Base-by-base conservation (phyloP, 192 early-diverging fungal species). In the Umbelopsis vinacea region DNA sequence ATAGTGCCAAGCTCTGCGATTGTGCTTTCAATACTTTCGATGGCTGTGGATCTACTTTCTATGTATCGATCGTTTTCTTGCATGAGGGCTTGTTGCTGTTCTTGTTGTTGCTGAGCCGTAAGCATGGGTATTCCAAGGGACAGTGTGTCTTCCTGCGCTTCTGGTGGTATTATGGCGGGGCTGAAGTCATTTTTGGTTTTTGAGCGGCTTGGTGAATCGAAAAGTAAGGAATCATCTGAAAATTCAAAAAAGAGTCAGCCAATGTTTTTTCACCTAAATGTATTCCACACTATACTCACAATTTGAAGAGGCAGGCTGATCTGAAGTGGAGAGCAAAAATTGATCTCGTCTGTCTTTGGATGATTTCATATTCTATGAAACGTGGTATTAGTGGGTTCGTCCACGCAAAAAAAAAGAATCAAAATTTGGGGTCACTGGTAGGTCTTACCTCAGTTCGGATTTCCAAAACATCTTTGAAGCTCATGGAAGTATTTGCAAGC, bases 381-480 rank as follows among this genome's bases (percentile, higher is more conserved):
- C 40, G 40, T 43, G 40, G 40, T 12, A 43, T 43, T 43, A 43
- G 40, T 6, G 11, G 8, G 11, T 43, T 43, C 40, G 11, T 11
- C 40, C 40, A 43, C 22, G 0, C 53, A 23, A 26, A 55, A 29
- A 22, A 29, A 37, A 70, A 57, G 6, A 4, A 52, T 33, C n/a
- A 43, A 21, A 17, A 38, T 0, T 2, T 43, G n/a, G 40, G 22
- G 10, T 33, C 15, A 24, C 33, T 38, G 37, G 33, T 66, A 6
- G 4, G 22, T 37, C 63, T 40, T 75, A 84, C 83, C 71, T 91
- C 86, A 66, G 95, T 98, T 23, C 98, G 87, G 43, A 98, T 87
- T 77, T 99, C 96, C n/a, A 99, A 83, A 10, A 99, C 93, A 72
- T 94, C 90, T 76, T 97, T 98, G 76, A 99, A 99, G 26, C 87